These are phyloP conservation scores for Penicillium bialowiezense DNA, from an alignment of 495 filamentous ascomycete species.

Conservation along the genomic window DNA sequence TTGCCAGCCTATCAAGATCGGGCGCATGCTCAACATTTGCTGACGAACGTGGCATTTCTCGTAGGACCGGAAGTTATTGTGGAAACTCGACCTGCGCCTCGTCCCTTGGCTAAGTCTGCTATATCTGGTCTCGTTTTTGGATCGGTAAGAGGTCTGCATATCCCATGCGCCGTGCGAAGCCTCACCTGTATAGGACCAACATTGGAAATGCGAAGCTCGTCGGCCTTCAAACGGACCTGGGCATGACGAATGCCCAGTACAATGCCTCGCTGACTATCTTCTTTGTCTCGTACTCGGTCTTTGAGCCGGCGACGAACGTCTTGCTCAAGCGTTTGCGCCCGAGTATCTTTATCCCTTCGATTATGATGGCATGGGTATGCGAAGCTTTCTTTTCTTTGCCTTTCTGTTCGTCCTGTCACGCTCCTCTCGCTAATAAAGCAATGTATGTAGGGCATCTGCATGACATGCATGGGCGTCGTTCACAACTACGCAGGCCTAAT, in stretches of 20 bases:
- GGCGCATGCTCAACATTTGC: neutral
- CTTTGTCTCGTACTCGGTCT: conserved; percentile 86
- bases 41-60: neutral
- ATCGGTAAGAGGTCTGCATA: conserved; percentile 42
- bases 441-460: conserved; percentile 77
- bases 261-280: conserved; percentile 80
- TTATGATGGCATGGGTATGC: conserved; percentile 56
- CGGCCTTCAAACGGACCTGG: conserved; percentile 61
- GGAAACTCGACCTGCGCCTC: conserved; percentile 67
- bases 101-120: conserved; percentile 84
- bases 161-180: neutral
- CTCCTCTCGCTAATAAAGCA: too few relatives aligned
- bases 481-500: conserved; percentile 75
- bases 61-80: conserved; percentile 65
- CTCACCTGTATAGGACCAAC: conserved; percentile 54
- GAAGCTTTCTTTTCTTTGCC: neutral
- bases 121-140: conserved; percentile 82
- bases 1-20: neutral
- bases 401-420: too few relatives aligned
- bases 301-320: conserved; percentile 86
- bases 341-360: conserved; percentile 64
- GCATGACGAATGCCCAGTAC: conserved; percentile 67
- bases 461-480: conserved; percentile 81
- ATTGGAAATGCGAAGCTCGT: conserved; percentile 89
- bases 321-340: conserved; percentile 74